These are phyloP conservation scores for Cenococcum geophilum DNA, from an alignment of 495 filamentous ascomycete genomes.

Conservation along the genomic window DNA sequence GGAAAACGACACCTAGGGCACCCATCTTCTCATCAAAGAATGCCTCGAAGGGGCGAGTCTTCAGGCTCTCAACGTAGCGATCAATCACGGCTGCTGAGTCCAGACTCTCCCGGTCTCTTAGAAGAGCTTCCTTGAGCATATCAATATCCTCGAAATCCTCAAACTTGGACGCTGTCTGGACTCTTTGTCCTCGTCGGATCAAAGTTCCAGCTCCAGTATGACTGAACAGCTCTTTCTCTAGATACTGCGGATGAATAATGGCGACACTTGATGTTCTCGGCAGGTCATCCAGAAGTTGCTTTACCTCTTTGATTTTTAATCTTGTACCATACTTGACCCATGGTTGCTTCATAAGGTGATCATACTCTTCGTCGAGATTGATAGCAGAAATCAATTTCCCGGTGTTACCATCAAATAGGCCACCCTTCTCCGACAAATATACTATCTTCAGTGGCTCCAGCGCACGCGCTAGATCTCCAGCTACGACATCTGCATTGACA, in stretches of 20 bases:
- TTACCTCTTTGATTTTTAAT: constrained; percentile 98
- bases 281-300: constrained; percentile 79
- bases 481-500: constrained; percentile 96
- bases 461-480: constrained; percentile 82
- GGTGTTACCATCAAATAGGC: constrained; percentile 86
- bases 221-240: constrained; percentile 95
- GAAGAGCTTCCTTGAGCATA: constrained; percentile 72
- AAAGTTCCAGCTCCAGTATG: constrained; percentile 93
- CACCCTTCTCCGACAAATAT: constrained; percentile 96
- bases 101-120: constrained; percentile 78
- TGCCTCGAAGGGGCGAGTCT: constrained; percentile 75
- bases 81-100: constrained; percentile 81
- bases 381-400: constrained; percentile 96
- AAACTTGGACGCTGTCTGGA: constrained; percentile 65
- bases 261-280: constrained; percentile 92
- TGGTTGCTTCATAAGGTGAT: constrained; percentile 86
- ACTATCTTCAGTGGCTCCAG: constrained; percentile 96
- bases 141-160: constrained; percentile 73
- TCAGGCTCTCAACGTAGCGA: constrained; percentile 72
- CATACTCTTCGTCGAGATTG: constrained; percentile 96
- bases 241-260: constrained; percentile 90
- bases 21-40: constrained; percentile 98
- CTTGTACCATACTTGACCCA: constrained; percentile 96
- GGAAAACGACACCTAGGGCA: constrained; percentile 86
- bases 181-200: constrained; percentile 87